Evolutionary conservation across 108 stramenopile species (phyloP), one percentile per base, ranked within the genome.

Genomic region (Bacterosira constricta): DNA sequence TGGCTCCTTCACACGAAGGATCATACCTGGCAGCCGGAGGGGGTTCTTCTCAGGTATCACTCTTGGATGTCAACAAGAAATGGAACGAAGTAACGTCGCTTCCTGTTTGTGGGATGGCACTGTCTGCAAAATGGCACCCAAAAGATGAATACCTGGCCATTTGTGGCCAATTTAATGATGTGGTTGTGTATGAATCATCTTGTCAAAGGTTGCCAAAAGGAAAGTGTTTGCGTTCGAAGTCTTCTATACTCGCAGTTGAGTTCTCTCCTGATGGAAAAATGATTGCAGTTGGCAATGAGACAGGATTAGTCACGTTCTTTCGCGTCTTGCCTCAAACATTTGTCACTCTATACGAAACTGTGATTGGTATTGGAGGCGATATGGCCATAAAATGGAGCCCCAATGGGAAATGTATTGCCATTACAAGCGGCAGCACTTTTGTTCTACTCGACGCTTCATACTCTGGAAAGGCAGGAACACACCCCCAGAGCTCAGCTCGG

Each of bases 51-150:
- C 83, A 86, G 47, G 81, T 90, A 17, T 85, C 85, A 9, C 62
- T 90, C 5, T 49, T 90, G 44, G 86, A 87, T 53, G 83, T 77
- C 10, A 57, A 77, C 4, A 57, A 73, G 3, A 56, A 72, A n/a
- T 89, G 88, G 88, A 77, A 83, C 13, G 74, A 82, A 8, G 84
- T 76, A 8, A 81, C 85, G 35, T 85, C 73, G 32, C 56, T 90
- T 26, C 63, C 69, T 20, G 69, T 86, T 9, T 84, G 83, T 25
- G 54, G 86, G 13, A 81, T 84, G 15, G 81, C 86, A 15, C 57
- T 87, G 20, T 83, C 83, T 21, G 89, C 89, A 12, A 73, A 59
- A 49, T 90, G 89, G 89, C 89, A 90, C 59, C 89, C 89, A 10
- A 66, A 80, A 36, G 89, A 90, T 69, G 78, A 87, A 58, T 87